These are phyloP conservation scores for Breviolum minutum DNA, from an alignment of 73 alveolate species.

Conservation along the genomic window DNA sequence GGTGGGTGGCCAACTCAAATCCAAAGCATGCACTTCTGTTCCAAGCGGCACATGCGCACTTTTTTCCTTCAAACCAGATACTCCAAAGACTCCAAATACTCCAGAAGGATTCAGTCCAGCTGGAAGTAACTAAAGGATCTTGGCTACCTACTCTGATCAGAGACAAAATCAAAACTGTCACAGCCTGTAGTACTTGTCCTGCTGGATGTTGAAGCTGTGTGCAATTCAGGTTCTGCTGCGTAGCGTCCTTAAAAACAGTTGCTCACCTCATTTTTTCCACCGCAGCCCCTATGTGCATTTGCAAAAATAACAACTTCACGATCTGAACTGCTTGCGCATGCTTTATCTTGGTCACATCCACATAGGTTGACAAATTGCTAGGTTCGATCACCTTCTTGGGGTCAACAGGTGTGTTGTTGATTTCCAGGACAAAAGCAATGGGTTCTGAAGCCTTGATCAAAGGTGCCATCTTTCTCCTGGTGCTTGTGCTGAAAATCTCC, in stretches of 20 bases:
- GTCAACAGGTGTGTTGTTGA: too few relatives aligned
- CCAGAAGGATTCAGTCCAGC: neutral
- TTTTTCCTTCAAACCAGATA: neutral
- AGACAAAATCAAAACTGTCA: neutral
- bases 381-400: neutral
- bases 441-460: neutral
- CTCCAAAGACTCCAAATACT: neutral
- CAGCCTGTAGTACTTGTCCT: neutral
- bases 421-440: neutral
- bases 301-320: neutral
- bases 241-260: neutral
- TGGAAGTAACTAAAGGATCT: neutral
- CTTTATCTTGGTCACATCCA: neutral
- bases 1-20: too few relatives aligned
- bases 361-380: neutral
- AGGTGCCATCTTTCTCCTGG: neutral
- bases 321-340: neutral
- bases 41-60: neutral
- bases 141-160: neutral
- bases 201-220: constrained; percentile 1
- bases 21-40: too few relatives aligned
- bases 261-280: neutral
- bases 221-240: neutral
- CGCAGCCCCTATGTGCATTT: too few relatives aligned
- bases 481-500: neutral